Conservation (phyloP, 169 alveolate genomes). For the Eimeria praecox region DNA sequence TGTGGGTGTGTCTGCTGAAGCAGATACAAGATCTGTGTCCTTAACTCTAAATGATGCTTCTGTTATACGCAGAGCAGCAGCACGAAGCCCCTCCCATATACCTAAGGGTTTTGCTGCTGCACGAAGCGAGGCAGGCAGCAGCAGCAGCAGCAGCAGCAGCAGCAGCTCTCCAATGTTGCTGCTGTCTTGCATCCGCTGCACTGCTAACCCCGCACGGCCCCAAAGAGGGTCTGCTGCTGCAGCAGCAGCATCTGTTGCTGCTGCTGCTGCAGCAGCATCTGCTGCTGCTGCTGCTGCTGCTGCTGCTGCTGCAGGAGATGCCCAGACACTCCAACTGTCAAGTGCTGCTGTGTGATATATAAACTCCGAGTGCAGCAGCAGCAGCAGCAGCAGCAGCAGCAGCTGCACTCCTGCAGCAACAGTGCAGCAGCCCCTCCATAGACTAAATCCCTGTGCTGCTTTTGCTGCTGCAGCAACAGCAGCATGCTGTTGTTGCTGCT, state of each 20-base stretch:
- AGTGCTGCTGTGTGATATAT: not conserved
- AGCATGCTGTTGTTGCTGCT: conserved; percentile 21
- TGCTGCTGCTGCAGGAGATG: not conserved
- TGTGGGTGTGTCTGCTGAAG: conserved; percentile 6
- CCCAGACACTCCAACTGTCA: not conserved
- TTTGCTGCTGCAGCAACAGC: not conserved
- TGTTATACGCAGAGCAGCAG: not conserved
- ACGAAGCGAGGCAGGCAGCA: not conserved
- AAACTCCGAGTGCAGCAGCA: not conserved
- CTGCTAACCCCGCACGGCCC: conserved; percentile 6
- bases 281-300: conserved; percentile 11
- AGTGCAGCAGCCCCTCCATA: not conserved
- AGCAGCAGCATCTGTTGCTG: not conserved
- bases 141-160: not conserved
- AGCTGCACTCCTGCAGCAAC: not conserved
- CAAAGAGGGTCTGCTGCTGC: conserved; percentile 1
- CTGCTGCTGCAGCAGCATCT: not conserved
- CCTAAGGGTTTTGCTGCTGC: conserved; percentile 27
- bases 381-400: conserved; percentile 31
- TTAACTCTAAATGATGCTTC: not conserved
- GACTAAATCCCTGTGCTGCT: conserved; percentile 6
- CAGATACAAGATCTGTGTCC: not conserved
- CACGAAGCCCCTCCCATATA: not conserved
- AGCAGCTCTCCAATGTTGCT: not conserved
- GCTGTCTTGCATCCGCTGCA: conserved; percentile 13